These are phyloP conservation scores for Fusarium mundagurra DNA, from an alignment of 2,329 filamentous ascomycete genomes.

Conservation along the genomic window DNA sequence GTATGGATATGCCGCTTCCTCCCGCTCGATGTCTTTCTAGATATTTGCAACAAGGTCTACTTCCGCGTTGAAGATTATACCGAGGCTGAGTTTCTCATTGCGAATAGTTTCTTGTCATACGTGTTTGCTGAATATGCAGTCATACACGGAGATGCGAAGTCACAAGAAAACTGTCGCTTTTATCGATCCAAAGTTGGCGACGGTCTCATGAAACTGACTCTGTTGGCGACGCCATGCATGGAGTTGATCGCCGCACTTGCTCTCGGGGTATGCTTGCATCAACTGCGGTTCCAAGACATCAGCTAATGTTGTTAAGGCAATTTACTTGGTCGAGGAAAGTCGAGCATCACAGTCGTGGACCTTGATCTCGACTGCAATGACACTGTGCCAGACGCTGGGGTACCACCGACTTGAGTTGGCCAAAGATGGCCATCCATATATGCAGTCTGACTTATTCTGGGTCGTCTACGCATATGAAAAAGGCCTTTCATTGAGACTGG, in stretches of 20 bases:
- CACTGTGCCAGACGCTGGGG: slow-evolving; percentile 47
- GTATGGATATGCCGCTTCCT: slow-evolving; percentile 47
- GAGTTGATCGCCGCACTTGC: slow-evolving; percentile 49
- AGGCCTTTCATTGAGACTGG: slow-evolving; percentile 49
- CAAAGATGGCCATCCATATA: neutral
- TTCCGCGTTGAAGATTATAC: slow-evolving; percentile 48
- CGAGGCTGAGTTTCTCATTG: slow-evolving; percentile 47
- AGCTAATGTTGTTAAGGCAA: slow-evolving; percentile 33
- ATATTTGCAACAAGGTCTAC: slow-evolving; percentile 49
- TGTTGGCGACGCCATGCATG: slow-evolving; percentile 46
- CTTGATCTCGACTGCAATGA: slow-evolving; percentile 49
- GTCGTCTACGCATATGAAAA: slow-evolving; percentile 50
- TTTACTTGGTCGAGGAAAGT: slow-evolving; percentile 47
- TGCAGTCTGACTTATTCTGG: slow-evolving; percentile 46
- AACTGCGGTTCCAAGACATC: fast-evolving
- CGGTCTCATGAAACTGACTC: slow-evolving; percentile 41
- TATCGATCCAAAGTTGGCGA: slow-evolving; percentile 44
- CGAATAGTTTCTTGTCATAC: slow-evolving; percentile 50
- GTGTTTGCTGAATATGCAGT: slow-evolving; percentile 47
- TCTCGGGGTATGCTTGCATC: slow-evolving; percentile 42
- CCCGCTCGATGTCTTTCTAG: slow-evolving; percentile 44
- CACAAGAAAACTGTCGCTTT: slow-evolving; percentile 36
- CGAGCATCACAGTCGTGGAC: slow-evolving; percentile 47
- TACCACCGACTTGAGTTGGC: slow-evolving; percentile 39
- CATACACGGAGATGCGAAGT: slow-evolving; percentile 35